Percentiles rank a stretch among this genome's conserved stretches.
Conservation (phyloP, 345 rosid genomes). For the Citrus medica region DNA sequence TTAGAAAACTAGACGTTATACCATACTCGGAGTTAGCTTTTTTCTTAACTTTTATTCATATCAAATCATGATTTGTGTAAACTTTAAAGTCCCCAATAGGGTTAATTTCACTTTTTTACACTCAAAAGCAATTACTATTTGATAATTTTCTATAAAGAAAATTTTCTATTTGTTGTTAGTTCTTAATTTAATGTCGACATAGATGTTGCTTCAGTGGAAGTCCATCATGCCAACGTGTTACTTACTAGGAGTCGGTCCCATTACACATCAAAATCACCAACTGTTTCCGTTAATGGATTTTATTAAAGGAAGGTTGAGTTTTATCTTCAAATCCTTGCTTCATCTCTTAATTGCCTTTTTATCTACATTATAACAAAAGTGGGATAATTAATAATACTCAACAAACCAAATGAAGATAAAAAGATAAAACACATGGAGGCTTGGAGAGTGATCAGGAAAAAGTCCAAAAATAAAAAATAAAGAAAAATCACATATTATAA, state of each 20-base stretch:
- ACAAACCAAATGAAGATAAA: constrained; percentile 15
- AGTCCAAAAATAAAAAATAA: background rate
- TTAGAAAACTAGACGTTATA: background rate
- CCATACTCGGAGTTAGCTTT: background rate
- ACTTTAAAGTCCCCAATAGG: background rate
- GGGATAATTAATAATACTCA: background rate
- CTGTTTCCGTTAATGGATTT: constrained; percentile 26
- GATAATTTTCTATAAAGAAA: background rate
- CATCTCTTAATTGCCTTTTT: constrained; percentile 4
- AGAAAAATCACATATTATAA: background rate
- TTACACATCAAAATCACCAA: constrained; percentile 24
- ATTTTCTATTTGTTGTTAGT: background rate
- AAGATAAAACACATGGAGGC: constrained; percentile 13
- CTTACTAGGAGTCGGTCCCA: constrained; percentile 23
- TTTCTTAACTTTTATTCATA: background rate
- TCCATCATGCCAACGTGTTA: constrained; percentile 33
- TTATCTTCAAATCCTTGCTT: constrained; percentile 6
- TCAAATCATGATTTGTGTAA: constrained; percentile 1
- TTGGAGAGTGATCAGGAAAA: constrained; percentile 4
- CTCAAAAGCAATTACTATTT: background rate
- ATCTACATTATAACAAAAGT: background rate
- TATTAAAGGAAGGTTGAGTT: constrained; percentile 7
- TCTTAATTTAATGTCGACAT: constrained; percentile 3
- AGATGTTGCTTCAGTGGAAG: constrained; percentile 25
- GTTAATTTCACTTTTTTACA: background rate